Evolutionary conservation across 352 stramenopile genomes (phyloP), one percentile per base, ranked within the genome.

Genomic region (Pythium myriotylum): DNA sequence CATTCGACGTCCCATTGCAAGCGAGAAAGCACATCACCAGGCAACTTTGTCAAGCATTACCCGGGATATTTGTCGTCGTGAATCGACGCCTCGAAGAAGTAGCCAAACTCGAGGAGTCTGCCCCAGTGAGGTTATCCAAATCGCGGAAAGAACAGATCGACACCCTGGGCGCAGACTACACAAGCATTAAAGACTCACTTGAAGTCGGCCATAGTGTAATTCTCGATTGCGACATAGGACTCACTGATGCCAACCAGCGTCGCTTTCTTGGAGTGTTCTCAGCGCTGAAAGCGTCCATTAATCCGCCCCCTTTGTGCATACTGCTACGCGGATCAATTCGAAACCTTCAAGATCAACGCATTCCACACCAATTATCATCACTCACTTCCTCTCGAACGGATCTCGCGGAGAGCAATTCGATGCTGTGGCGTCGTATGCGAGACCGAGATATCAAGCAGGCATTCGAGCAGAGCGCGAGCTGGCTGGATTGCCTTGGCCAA

Each of bases 181-280:
- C 50, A 0, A 62, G 37, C n/a, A 32, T 74, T 17, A 43, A 52
- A 45, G 33, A 61, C 8, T 68, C 83, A 1, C 59, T 92, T 19
- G 54, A 56, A 1, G 50, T 84, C 4, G 86, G 84, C 12, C 74
- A 88, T 49, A 73, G 68, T 27, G 80, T 93, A n/a, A 74, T 93
- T 13, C 59, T 95, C 5, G 84, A 93, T 68, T 79, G 70, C n/a
- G 79, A 90, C 46, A 55, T 95, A n/a, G 86, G 86, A 7, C 65
- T 93, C 53, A 82, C 70, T 1, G 82, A 91, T 22, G 71, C 80
- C 0, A 63, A 71, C 13, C 84, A 86, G 41, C 75, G 81, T 5
- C 57, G 65, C 1, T 92, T 95, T 41, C 48, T 90, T 7, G 74
- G 74, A 12, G 73, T 69, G 3, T 89, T 95, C 50, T 65, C 77